Base-by-base conservation (phyloP, 108 stramenopile species). In the Chaetoceros muelleri region DNA sequence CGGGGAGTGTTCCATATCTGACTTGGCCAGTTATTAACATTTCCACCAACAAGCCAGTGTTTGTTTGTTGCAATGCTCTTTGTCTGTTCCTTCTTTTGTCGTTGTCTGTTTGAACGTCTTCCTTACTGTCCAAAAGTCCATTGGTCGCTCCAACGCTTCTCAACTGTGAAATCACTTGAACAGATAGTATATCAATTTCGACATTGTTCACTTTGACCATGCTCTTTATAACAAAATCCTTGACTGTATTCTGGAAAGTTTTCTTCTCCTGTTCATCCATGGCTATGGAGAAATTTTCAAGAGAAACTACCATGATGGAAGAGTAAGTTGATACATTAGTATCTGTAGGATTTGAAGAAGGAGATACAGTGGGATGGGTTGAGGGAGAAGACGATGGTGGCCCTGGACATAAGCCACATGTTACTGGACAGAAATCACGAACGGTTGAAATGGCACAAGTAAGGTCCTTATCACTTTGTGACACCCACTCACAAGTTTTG, bases 1-100 rank as follows among this genome's bases (percentile, higher is more conserved):
- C 48, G 16, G 59, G 59, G 18, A 30, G 59, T 19, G 1, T 50
- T 29, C 59, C 59, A 19, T 46, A 46, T 2, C 46, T 28, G 3
- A 60, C 30, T n/a, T 60, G 48, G 19, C 28, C 59, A 2, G 48
- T 60, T 7, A 60, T 28, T 28, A 48, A 30, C 28, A 60, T 18
- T 30, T 28, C 21, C 22, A 60, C 28, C 16, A 46, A 24, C 24
- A 60, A 30, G 16, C 59, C 59, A 20, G 3, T 28, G 21, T 27
- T 40, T 2, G 8, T 60, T 46, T 16, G 50, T 46, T 2, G 28
- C 34, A 18, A 46, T 18, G 19, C 17, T 18, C 21, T 45, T 25
- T 16, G 1, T 44, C 8, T 21, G 1, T 30, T 7, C 22, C 2
- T n/a, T 29, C 1, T 21, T 2, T 17, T 30, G 19, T 2, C 19